Evolutionary conservation across 1,284 basidiomycete species (phyloP).

Genomic region (Naganishia sp.): DNA sequence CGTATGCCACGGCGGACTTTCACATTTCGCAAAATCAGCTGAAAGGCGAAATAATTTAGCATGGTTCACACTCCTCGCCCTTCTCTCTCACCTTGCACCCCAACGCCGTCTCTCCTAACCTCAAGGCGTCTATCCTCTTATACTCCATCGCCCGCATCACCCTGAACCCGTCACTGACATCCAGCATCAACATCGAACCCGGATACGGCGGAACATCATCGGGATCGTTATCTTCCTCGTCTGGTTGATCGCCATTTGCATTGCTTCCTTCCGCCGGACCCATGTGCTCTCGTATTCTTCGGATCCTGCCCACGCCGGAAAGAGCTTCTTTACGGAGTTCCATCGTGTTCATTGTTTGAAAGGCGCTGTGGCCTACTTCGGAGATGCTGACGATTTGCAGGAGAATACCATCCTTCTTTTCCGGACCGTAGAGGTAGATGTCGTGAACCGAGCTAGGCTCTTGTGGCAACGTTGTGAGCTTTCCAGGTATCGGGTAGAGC

Average conservation of each 20-base stretch:
- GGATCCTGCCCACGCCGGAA: slow-evolving; percentile 46
- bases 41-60: not conserved
- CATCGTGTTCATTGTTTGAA: slow-evolving; percentile 45
- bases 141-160: slow-evolving; percentile 50
- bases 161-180: slow-evolving; percentile 47
- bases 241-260: slow-evolving; percentile 33
- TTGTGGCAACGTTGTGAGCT: slow-evolving; percentile 14
- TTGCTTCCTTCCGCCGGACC: slow-evolving; percentile 35
- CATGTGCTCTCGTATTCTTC: slow-evolving; percentile 47
- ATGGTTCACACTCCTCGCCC: not conserved
- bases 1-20: slow-evolving; percentile 38
- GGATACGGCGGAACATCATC: slow-evolving; percentile 49
- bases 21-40: slow-evolving; percentile 49
- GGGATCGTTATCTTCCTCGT: slow-evolving; percentile 37
- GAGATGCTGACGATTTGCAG: slow-evolving; percentile 46
- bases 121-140: slow-evolving; percentile 41
- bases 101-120: slow-evolving; percentile 48
- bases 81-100: slow-evolving; percentile 46
- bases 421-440: slow-evolving; percentile 39
- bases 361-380: slow-evolving; percentile 49
- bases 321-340: slow-evolving; percentile 50
- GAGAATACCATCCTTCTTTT: slow-evolving; percentile 35
- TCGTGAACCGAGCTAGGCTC: slow-evolving; percentile 32
- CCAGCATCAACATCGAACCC: slow-evolving; percentile 48
- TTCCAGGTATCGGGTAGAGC: slow-evolving; percentile 33